Percentiles rank a stretch among this genome's conserved stretches.
These are phyloP conservation scores for Diophrys sp. DNA, from an alignment of 73 alveolate genomes.

Conservation along the genomic window DNA sequence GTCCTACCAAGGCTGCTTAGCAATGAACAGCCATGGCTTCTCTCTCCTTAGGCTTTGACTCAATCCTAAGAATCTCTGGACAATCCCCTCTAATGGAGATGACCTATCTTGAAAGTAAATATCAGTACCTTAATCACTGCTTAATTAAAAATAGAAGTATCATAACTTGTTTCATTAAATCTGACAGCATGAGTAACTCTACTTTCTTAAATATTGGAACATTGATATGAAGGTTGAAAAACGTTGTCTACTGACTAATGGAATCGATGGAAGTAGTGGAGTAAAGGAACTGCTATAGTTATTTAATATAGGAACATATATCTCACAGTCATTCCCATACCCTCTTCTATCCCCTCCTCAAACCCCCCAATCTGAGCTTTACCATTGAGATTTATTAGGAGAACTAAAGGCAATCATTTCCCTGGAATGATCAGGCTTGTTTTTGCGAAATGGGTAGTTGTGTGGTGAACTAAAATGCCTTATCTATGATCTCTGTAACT, in stretches of 20 bases:
- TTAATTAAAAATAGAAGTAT: conserved; percentile 16
- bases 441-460: no score
- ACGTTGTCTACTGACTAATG: no score
- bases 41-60: conserved; percentile 26
- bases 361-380: conserved; percentile 17
- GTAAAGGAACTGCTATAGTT: no score
- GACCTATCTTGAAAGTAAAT: conserved; percentile 50
- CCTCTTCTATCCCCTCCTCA: neutral
- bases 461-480: no score
- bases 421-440: conserved; percentile 64
- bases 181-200: conserved; percentile 54
- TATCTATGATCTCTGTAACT: no score
- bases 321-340: conserved; percentile 33
- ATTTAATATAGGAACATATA: conserved; percentile 53
- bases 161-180: conserved; percentile 58
- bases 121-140: conserved; percentile 30
- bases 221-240: no score
- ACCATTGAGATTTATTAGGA: conserved; percentile 18
- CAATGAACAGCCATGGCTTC: conserved; percentile 79
- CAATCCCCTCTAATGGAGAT: conserved; percentile 44
- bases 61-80: conserved; percentile 40
- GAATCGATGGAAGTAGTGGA: no score
- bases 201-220: no score
- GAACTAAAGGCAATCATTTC: conserved; percentile 38
- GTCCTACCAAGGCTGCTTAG: conserved; percentile 78